Evolutionary conservation across 1,139 yeast genomes (phyloP).

Genomic region (Yamadazyma diospyri): DNA sequence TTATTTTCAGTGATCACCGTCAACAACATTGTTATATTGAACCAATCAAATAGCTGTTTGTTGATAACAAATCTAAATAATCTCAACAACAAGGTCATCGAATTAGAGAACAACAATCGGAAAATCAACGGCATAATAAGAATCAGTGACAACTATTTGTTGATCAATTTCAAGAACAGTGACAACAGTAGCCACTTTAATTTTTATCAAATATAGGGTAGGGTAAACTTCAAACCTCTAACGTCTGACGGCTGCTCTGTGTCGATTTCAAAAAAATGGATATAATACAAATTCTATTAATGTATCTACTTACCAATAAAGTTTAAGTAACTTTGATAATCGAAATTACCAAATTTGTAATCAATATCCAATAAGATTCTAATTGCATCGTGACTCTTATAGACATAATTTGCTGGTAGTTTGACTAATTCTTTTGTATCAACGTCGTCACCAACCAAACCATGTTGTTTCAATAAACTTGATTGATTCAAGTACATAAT

Average conservation of each 20-base stretch:
- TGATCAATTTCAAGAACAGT: conserved; percentile 12
- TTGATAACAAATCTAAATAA: conserved; percentile 12
- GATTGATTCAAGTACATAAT: conserved; percentile 37
- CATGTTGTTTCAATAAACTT: conserved; percentile 21
- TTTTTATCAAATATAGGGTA: conserved; percentile 11
- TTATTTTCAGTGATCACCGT: conserved; percentile 13
- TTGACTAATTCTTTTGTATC: conserved; percentile 38
- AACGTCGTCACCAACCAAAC: conserved; percentile 17
- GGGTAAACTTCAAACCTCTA: no score
- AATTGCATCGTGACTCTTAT: conserved; percentile 60
- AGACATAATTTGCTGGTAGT: conserved; percentile 49
- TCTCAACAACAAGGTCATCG: conserved; percentile 9
- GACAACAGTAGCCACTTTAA: conserved; percentile 13
- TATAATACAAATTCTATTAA: background rate
- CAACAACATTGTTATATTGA: conserved; percentile 12
- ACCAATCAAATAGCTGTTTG: conserved; percentile 13
- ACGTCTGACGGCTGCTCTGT: no score
- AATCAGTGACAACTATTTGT: conserved; percentile 11
- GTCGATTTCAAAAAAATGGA: background rate
- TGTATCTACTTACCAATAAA: conserved; percentile 29
- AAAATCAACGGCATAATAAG: conserved; percentile 16
- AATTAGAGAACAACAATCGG: conserved; percentile 7
- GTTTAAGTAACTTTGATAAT: conserved; percentile 47
- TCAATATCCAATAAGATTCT: conserved; percentile 61
- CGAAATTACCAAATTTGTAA: conserved; percentile 58